Conservation (phyloP, 345 rosid species). For the Conringia planisiliqua region DNA sequence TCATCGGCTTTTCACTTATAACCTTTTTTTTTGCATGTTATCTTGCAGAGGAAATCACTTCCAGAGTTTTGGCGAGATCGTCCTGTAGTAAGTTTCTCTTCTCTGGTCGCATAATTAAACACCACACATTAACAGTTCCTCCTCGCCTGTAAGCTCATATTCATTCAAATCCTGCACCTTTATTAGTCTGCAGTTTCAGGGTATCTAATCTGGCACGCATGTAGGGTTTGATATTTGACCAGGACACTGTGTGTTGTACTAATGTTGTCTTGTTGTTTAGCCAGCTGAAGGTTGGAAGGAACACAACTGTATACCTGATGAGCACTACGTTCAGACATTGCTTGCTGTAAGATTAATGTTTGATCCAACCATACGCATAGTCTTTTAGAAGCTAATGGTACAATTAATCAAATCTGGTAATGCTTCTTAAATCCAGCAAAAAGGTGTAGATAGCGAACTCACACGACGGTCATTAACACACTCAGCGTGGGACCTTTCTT, state of each 20-base stretch:
- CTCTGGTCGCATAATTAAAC: not conserved
- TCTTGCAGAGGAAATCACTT: conserved; percentile 72
- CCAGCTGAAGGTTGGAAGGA: conserved; percentile 73
- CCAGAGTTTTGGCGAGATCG: conserved; percentile 96
- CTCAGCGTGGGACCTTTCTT: conserved; percentile 84
- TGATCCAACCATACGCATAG: conserved; percentile 3
- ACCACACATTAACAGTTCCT: not conserved
- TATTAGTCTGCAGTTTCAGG: not conserved
- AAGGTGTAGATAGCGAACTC: conserved; percentile 74
- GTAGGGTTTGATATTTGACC: not conserved
- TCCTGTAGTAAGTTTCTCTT: conserved; percentile 58
- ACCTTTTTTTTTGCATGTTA: not conserved
- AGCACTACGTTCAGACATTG: conserved; percentile 92
- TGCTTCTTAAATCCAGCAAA: conserved; percentile 49
- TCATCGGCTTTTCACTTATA: conserved; percentile 1
- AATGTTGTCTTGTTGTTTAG: conserved; percentile 43
- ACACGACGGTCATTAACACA: conserved; percentile 75
- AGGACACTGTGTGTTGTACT: conserved; percentile 1
- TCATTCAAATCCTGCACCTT: not conserved
- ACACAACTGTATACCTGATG: conserved; percentile 97
- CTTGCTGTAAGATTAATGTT: conserved; percentile 61
- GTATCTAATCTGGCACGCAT: not conserved
- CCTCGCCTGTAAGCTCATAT: not conserved
- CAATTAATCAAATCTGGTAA: not conserved
- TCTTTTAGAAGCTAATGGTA: not conserved